Conservation (phyloP, 2,329 filamentous ascomycete species). For the Sordariomycetes sp. region DNA sequence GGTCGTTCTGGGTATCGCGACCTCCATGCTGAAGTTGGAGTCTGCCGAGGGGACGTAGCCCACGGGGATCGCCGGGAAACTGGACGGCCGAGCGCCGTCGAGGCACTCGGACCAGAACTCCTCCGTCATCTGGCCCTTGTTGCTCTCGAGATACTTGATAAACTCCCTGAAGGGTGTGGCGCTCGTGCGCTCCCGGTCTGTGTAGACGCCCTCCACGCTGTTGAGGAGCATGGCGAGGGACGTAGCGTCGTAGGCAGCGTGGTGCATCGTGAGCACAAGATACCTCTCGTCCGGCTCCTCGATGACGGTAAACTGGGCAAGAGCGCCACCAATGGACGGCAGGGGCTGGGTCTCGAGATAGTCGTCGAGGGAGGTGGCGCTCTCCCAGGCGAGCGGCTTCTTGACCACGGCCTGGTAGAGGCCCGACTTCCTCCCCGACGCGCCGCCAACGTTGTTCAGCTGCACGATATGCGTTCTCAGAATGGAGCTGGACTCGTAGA, state of each 20-base stretch:
- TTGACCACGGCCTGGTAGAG: conserved; percentile 35
- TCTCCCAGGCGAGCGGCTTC: conserved; percentile 23
- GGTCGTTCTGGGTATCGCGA: conserved; percentile 7
- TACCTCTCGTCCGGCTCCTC: conserved; percentile 16
- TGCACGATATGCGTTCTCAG: conserved; percentile 39
- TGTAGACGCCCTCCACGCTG: conserved; percentile 32
- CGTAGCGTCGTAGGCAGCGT: conserved; percentile 47
- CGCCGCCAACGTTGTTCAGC: conserved; percentile 17
- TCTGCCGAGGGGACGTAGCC: conserved; percentile 30
- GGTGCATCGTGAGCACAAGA: conserved; percentile 45
- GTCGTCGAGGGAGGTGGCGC: conserved; percentile 21
- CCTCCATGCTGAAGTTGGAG: conserved; percentile 20
- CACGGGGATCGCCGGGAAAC: conserved; percentile 32
- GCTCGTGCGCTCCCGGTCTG: conserved; percentile 16
- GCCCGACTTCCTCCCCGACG: conserved; percentile 13
- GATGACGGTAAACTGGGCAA: conserved; percentile 20
- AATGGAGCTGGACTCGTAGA: conserved; percentile 25
- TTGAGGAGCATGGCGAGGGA: conserved; percentile 38
- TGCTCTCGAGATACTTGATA: conserved; percentile 32
- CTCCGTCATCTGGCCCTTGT: conserved; percentile 27
- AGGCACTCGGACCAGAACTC: conserved; percentile 35
- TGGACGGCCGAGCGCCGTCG: conserved; percentile 19
- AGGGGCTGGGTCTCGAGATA: conserved; percentile 29
- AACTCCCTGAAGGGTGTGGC: conserved; percentile 30
- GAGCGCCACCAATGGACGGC: conserved; percentile 27